phyloP scores from a whole-genome alignment of 768 basidiomycete genomes.

The Vishniacozyma victoriae region DNA sequence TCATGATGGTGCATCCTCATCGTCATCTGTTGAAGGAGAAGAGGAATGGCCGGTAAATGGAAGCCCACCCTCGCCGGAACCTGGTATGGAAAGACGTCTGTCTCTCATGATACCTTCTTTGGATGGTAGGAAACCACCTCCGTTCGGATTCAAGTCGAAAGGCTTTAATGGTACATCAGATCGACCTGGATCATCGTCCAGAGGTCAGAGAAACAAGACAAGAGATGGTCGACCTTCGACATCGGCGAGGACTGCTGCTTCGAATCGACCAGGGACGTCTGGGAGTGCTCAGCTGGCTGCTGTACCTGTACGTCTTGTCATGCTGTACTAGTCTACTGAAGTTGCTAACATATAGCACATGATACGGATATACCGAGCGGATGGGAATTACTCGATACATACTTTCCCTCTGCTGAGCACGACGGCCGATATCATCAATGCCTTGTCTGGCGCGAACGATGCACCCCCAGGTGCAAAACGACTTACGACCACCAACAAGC shows the following conservation, averaged over 20 bases:
- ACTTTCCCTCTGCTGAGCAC: conserved; percentile 61
- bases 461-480: conserved; percentile 24
- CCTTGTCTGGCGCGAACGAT: conserved; percentile 52
- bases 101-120: neutral
- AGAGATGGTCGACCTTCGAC: conserved; percentile 23
- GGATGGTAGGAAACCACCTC: conserved; percentile 25
- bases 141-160: conserved; percentile 37
- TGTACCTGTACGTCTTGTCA: conserved; percentile 18
- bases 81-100: neutral
- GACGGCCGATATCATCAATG: conserved; percentile 61
- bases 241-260: conserved; percentile 19
- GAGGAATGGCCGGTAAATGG: neutral
- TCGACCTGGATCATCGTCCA: conserved; percentile 9
- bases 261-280: conserved; percentile 37
- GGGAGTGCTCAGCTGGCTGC: conserved; percentile 15
- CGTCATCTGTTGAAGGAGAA: conserved; percentile 12
- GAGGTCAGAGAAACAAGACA: conserved; percentile 8
- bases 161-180: conserved; percentile 8
- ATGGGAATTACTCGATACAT: conserved; percentile 66
- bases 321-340: neutral
- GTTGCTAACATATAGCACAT: conserved; percentile 48
- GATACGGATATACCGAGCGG: conserved; percentile 71
- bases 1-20: conserved; percentile 13
- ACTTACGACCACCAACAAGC: conserved; percentile 39
- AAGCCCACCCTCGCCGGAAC: neutral